Percentiles rank a stretch among this genome's conserved stretches.
Conservation (phyloP, 1,139 yeast species). For the Blastobotrys buckinghamii region DNA sequence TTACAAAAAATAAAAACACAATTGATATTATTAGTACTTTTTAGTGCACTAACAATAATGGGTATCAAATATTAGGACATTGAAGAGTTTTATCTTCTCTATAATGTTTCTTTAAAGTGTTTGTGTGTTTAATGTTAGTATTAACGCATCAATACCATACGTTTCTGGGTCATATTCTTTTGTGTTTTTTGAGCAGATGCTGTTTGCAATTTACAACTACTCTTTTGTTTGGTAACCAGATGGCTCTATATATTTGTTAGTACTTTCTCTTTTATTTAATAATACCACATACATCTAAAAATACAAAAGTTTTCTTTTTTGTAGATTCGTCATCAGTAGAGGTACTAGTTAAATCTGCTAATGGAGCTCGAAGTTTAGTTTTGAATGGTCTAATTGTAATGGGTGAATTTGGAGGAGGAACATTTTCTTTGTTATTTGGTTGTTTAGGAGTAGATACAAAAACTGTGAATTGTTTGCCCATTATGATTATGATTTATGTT, state of each 20-base stretch:
- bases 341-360: not conserved
- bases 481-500: not conserved
- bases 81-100: too few relatives aligned
- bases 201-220: slow-evolving; percentile 1
- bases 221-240: slow-evolving; percentile 4
- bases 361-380: slow-evolving; percentile 5
- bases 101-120: not conserved
- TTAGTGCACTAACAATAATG: too few relatives aligned
- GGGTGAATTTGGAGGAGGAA: slow-evolving; percentile 13
- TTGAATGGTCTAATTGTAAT: not conserved
- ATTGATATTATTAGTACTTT: too few relatives aligned
- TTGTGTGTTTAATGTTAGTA: not conserved
- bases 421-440: slow-evolving; percentile 8
- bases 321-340: not conserved
- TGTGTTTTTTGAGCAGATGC: not conserved
- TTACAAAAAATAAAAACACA: not conserved
- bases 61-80: too few relatives aligned
- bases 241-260: slow-evolving; percentile 4
- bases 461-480: slow-evolving; percentile 12
- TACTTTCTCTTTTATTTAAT: not conserved
- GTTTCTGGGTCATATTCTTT: slow-evolving; percentile 11
- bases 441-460: slow-evolving; percentile 7
- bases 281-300: slow-evolving; percentile 10
- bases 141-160: slow-evolving; percentile 23
- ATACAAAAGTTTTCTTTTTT: slow-evolving; percentile 10